These are phyloP conservation scores for Yamadazyma sp. DNA, from an alignment of 805 yeast genomes.

Conservation along the genomic window DNA sequence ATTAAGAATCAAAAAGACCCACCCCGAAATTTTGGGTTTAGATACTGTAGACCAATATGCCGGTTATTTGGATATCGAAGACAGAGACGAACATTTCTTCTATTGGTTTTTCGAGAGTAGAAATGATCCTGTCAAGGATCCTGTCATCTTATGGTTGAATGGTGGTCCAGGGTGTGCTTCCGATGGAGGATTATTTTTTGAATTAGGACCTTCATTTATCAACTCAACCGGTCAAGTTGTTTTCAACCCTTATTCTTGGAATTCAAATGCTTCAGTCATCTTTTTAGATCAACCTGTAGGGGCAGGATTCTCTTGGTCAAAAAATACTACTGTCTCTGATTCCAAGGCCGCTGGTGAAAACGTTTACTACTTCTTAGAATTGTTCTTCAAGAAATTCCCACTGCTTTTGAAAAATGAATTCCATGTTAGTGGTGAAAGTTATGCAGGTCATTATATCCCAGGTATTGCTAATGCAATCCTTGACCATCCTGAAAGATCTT, in stretches of 20 bases:
- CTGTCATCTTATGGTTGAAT: conserved; percentile 29
- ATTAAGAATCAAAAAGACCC: conserved; percentile 8
- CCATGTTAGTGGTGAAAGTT: conserved; percentile 40
- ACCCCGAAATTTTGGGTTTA: conserved; percentile 63
- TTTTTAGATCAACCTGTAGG: conserved; percentile 33
- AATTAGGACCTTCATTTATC: conserved; percentile 28
- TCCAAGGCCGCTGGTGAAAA: conserved; percentile 25
- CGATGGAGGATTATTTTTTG: conserved; percentile 27
- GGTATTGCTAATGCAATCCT: conserved; percentile 37
- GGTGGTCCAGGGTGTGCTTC: conserved; percentile 35
- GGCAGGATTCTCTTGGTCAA: conserved; percentile 23
- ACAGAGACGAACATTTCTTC: conserved; percentile 51
- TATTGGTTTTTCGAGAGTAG: conserved; percentile 33
- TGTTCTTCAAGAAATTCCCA: conserved; percentile 30
- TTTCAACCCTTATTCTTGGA: conserved; percentile 28
- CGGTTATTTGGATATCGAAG: conserved; percentile 77
- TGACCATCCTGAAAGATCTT: conserved; percentile 32
- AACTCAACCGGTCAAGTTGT: conserved; percentile 21
- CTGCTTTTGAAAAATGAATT: conserved; percentile 18
- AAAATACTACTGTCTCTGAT: conserved; percentile 16
- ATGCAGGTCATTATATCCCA: conserved; percentile 45
- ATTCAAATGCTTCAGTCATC: conserved; percentile 32
- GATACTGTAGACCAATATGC: conserved; percentile 77
- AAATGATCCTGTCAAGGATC: conserved; percentile 30
- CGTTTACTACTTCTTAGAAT: conserved; percentile 27